These are phyloP conservation scores for Rauvolfia tetraphylla DNA, from an alignment of 257 asterid species.

Conservation along the genomic window DNA sequence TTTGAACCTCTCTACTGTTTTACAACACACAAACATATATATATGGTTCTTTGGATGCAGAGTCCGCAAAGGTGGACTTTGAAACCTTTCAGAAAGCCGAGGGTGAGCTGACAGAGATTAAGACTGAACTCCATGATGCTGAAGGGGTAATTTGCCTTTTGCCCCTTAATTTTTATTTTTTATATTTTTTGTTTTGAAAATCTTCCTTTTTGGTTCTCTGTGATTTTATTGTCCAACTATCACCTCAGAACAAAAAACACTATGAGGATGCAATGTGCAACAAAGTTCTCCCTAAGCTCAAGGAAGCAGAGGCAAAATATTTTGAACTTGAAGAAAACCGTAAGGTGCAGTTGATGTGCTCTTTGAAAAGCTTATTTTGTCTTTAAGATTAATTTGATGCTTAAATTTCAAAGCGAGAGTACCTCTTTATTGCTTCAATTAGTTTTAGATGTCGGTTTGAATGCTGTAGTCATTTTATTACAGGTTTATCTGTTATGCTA, in stretches of 20 bases:
- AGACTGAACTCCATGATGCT: slow-evolving; percentile 45
- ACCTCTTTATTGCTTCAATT: background rate
- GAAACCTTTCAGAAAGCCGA: slow-evolving; percentile 73
- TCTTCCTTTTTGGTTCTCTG: background rate
- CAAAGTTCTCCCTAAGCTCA: slow-evolving; percentile 49
- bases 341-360: slow-evolving; percentile 39
- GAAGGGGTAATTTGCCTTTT: slow-evolving; percentile 41
- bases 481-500: background rate
- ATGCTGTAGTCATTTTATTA: background rate
- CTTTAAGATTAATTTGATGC: background rate
- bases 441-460: background rate
- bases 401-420: background rate
- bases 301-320: slow-evolving; percentile 47
- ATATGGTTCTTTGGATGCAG: slow-evolving; percentile 40
- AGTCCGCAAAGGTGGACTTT: slow-evolving; percentile 61
- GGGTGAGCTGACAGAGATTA: slow-evolving; percentile 47
- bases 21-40: too few species aligned
- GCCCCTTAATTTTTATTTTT: background rate
- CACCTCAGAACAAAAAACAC: slow-evolving; percentile 54
- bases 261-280: slow-evolving; percentile 51
- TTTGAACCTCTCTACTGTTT: slow-evolving; percentile 22
- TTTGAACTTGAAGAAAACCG: slow-evolving; percentile 56
- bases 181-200: background rate
- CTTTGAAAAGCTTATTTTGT: background rate
- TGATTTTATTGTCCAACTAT: slow-evolving; percentile 16